Conservation (phyloP, 495 filamentous ascomycete genomes). For the Daldinia decipiens region DNA sequence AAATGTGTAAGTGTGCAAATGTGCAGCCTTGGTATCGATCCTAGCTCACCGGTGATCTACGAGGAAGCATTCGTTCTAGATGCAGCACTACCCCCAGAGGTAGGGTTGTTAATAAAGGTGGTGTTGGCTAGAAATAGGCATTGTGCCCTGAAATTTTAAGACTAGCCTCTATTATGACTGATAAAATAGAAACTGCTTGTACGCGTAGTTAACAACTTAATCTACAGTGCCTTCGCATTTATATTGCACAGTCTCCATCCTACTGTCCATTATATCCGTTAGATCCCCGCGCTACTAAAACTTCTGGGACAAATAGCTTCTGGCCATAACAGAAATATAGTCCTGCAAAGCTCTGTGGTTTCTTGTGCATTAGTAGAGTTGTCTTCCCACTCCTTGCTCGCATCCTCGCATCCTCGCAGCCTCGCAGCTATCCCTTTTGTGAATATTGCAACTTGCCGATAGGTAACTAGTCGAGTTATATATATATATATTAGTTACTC, state of each 20-base stretch:
- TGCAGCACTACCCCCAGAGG: neutral
- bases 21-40: neutral
- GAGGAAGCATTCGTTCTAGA: neutral
- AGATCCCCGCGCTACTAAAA: neutral
- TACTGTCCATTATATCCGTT: neutral
- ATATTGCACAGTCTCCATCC: neutral
- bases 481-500: neutral
- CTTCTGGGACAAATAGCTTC: neutral
- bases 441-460: neutral
- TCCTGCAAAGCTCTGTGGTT: neutral
- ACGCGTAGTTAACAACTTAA: neutral
- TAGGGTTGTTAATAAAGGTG: too few relatives aligned
- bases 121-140: too few relatives aligned
- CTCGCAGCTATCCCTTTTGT: neutral
- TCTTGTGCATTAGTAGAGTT: neutral
- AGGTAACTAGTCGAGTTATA: neutral
- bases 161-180: neutral
- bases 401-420: neutral
- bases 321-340: neutral
- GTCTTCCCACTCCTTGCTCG: neutral
- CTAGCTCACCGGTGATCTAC: conserved; percentile 1
- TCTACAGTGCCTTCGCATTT: neutral
- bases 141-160: neutral
- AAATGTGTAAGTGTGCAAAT: neutral
- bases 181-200: neutral